A percentile compares a stretch with the other conserved stretches of the same genome.
phyloP scores from a whole-genome alignment of 192 early-diverging fungal species.

The Gorgonomyces haynaldii region DNA sequence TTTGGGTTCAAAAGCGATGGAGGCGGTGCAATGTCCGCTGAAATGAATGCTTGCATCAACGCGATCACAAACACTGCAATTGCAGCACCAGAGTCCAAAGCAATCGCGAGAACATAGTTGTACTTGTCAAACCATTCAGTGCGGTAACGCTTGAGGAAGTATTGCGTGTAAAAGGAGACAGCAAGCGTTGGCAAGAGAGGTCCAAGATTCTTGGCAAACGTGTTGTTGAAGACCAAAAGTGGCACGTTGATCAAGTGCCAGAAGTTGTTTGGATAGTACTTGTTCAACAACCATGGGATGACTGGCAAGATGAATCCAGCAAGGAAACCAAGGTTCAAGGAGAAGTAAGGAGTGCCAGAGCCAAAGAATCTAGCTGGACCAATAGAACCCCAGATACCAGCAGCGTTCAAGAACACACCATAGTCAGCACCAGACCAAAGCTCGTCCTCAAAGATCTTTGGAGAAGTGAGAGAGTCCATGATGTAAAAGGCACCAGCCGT shows the following conservation, averaged over 20 bases:
- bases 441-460: no score
- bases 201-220: background rate
- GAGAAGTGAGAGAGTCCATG: no score
- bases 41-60: background rate
- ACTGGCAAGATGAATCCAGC: constrained; percentile 15
- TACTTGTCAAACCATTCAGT: constrained; percentile 19
- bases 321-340: constrained; percentile 9
- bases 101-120: constrained; percentile 17
- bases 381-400: constrained; percentile 21
- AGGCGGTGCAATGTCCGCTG: background rate
- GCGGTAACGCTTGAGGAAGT: constrained; percentile 7
- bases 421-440: background rate
- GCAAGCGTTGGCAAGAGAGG: constrained; percentile 5
- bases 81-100: constrained; percentile 18
- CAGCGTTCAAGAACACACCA: constrained; percentile 14
- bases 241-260: constrained; percentile 13
- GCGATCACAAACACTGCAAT: constrained; percentile 8
- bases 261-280: background rate
- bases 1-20: background rate
- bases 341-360: constrained; percentile 3
- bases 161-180: constrained; percentile 11
- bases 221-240: constrained; percentile 1
- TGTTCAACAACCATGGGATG: constrained; percentile 8
- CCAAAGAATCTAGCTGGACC: constrained; percentile 19
- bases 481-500: constrained; percentile 14